Evolutionary conservation across 2,329 filamentous ascomycete species (phyloP), one percentile per base, ranked within the genome.

Genomic region (Exophiala spinifera): DNA sequence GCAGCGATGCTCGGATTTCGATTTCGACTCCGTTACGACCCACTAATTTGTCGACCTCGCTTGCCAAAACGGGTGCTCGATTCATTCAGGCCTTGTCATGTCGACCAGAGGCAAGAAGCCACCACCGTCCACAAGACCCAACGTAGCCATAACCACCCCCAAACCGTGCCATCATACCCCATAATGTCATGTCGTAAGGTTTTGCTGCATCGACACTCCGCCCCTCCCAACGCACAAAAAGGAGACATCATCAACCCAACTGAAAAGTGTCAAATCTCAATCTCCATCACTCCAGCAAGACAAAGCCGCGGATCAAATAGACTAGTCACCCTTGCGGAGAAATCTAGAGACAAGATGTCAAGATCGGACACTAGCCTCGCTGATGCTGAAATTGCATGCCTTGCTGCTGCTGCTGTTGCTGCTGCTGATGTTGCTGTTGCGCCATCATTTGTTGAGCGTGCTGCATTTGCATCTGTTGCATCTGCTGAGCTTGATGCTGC

Each of bases 391-490:
- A 56, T 36, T 61, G 58, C 54, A 55, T 59, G 28, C 50, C 44
- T 51, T 56, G 57, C 48, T 57, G 55, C 40, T 55, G 50, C 46
- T 59, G 47, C 19, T 59, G 60, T 17, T 57, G 51, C 20, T 59
- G 49, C 28, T 55, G 57, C 13, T 60, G 55, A 23, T 61, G 57
- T 43, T 59, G 51, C n/a, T 61, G 56, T 19, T 53, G 49, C 10
- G 43, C 46, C 53, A 59, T 55, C 54, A 62, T 57, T 49, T 63
- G 61, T 31, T 64, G 62, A 2, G 59, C 56, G 48, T 63, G 56
- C 28, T 63, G 61, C 49, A 62, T 54, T 36, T 63, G 61, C 53
- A 59, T 51, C 46, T 63, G 59, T 37, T 64, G 62, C 56, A 61
- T 61, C n/a, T 64, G 61, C 25, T 62, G 62, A 4, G 55, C 54